Conservation (phyloP, 176 grass and related monocot species). For the Otatea glauca region DNA sequence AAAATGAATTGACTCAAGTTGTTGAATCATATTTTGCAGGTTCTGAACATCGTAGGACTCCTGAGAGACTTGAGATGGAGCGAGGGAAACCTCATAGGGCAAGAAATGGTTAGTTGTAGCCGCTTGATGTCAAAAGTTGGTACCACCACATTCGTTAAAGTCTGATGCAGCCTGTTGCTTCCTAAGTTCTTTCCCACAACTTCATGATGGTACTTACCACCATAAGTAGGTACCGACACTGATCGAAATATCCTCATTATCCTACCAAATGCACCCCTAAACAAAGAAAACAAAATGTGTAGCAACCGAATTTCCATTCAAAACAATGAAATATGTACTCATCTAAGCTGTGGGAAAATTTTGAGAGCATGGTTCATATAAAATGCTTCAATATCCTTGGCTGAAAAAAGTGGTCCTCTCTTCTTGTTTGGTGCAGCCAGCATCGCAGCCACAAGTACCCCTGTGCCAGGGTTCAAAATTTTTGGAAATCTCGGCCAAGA, state of each 20-base stretch:
- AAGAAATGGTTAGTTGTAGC: slow-evolving; percentile 83
- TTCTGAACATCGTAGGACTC: not conserved
- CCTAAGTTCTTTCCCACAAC: slow-evolving; percentile 70
- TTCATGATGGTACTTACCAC: slow-evolving; percentile 83
- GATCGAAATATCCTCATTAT: slow-evolving; percentile 61
- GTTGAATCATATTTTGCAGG: slow-evolving; percentile 7
- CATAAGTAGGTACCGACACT: too few relatives aligned
- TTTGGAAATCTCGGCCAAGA: too few relatives aligned
- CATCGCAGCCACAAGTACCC: slow-evolving; percentile 79
- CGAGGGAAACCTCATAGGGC: slow-evolving; percentile 56
- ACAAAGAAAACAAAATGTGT: slow-evolving; percentile 37
- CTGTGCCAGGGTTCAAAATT: too few relatives aligned
- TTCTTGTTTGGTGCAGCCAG: slow-evolving; percentile 61
- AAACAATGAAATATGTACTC: slow-evolving; percentile 35
- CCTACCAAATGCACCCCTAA: slow-evolving; percentile 62
- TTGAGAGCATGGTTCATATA: slow-evolving; percentile 67
- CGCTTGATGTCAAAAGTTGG: slow-evolving; percentile 84
- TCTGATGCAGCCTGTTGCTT: slow-evolving; percentile 62
- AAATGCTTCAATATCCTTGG: slow-evolving; percentile 81
- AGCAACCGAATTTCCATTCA: not conserved
- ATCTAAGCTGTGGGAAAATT: slow-evolving; percentile 80
- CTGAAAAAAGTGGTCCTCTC: slow-evolving; percentile 70
- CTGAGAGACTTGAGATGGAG: not conserved
- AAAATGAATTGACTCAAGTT: slow-evolving; percentile 17
- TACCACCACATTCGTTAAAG: slow-evolving; percentile 81